A percentile compares a stretch with the other conserved stretches of the same genome.
phyloP scores from a whole-genome alignment of 352 stramenopile species.

The Hyaloperonospora arabidopsidis region DNA sequence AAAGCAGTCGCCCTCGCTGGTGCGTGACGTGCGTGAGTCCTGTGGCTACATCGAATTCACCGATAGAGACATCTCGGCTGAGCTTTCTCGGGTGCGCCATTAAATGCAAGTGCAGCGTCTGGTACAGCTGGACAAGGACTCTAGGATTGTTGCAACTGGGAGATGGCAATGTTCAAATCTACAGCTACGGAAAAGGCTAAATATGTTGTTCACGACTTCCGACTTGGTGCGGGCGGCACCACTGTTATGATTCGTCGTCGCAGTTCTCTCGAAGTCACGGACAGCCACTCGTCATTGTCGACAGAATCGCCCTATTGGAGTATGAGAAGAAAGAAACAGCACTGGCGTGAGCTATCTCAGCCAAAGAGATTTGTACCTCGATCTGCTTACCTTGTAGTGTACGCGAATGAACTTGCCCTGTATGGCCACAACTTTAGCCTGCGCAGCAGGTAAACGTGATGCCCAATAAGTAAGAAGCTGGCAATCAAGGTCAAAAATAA shows the following conservation, averaged over 20 bases:
- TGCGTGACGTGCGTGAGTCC: slow-evolving; percentile 62
- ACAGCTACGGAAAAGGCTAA: slow-evolving; percentile 19
- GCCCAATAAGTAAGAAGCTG: not conserved
- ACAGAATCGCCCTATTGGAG: slow-evolving; percentile 48
- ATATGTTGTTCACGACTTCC: slow-evolving; percentile 8
- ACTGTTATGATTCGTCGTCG: slow-evolving; percentile 38
- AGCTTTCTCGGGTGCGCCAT: too few relatives aligned
- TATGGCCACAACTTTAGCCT: slow-evolving; percentile 61
- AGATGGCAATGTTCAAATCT: slow-evolving; percentile 7
- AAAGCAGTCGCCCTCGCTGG: slow-evolving; percentile 63
- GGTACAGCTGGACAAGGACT: too few relatives aligned
- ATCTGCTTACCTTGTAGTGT: slow-evolving; percentile 57
- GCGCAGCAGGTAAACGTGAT: slow-evolving; percentile 4
- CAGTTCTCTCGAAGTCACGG: slow-evolving; percentile 40
- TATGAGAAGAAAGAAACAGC: slow-evolving; percentile 1
- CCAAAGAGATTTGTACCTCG: not conserved
- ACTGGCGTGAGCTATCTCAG: not conserved
- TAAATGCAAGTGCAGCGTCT: too few relatives aligned
- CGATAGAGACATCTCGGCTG: slow-evolving; percentile 49
- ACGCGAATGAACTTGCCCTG: slow-evolving; percentile 70
- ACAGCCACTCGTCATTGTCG: slow-evolving; percentile 67
- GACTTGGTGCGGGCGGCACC: slow-evolving; percentile 23
- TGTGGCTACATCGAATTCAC: slow-evolving; percentile 45
- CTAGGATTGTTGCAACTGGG: slow-evolving; percentile 4
- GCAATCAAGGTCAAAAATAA: not conserved